Evolutionary conservation across 2,329 filamentous ascomycete species (phyloP).

Genomic region (Erysiphe pisi): DNA sequence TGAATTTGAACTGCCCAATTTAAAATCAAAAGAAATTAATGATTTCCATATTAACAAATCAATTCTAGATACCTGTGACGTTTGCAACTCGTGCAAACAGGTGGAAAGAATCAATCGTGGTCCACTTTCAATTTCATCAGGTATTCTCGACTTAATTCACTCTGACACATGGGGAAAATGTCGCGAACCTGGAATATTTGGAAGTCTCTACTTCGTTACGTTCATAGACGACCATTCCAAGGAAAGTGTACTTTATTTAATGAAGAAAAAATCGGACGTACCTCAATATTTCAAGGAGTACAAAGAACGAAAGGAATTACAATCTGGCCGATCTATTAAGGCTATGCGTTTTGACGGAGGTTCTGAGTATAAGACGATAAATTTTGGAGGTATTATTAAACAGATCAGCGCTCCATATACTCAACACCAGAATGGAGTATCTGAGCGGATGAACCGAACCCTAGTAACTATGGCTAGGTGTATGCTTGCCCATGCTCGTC

Average conservation of each 20-base stretch:
- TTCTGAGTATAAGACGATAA: neutral
- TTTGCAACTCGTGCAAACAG: constrained; percentile 22
- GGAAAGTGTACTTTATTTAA: neutral
- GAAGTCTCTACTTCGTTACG: neutral
- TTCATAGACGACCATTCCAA: neutral
- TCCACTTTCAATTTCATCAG: neutral
- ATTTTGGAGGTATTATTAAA: neutral
- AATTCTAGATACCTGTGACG: neutral
- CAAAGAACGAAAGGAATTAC: neutral
- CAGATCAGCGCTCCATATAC: constrained; percentile 14
- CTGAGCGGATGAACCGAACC: neutral
- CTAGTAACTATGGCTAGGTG: constrained; percentile 8
- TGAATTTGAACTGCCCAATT: neutral
- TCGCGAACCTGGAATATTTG: neutral
- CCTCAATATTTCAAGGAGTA: neutral
- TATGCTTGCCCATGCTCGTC: neutral
- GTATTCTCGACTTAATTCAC: neutral
- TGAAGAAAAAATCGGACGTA: constrained; percentile 8
- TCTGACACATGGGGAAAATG: constrained; percentile 21
- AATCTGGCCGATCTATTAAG: neutral
- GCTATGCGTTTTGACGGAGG: neutral
- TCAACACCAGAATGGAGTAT: constrained; percentile 25
- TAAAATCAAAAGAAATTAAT: constrained; percentile 21
- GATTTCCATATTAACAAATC: neutral
- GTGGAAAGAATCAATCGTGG: neutral